Percentiles rank a stretch among this genome's conserved stretches.
Evolutionary conservation across 2,329 filamentous ascomycete genomes (phyloP).

Genomic region (Annulohypoxylon truncatum): DNA sequence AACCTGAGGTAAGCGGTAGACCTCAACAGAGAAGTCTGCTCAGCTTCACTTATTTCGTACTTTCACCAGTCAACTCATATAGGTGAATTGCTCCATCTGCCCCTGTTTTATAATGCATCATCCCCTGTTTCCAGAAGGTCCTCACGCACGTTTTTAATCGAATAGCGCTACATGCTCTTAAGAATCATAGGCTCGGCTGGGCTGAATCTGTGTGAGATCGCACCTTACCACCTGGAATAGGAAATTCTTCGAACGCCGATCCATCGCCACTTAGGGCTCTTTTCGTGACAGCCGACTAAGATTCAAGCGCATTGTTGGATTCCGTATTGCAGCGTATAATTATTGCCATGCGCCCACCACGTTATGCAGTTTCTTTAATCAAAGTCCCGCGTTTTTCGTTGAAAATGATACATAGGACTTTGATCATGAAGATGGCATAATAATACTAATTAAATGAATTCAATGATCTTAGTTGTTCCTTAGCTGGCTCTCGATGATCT

Average conservation of each 20-base stretch:
- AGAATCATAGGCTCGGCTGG: slow-evolving; percentile 3
- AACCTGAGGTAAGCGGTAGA: slow-evolving; percentile 9
- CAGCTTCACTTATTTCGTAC: slow-evolving; percentile 5
- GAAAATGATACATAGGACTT: not conserved
- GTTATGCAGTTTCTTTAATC: not conserved
- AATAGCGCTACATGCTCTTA: not conserved
- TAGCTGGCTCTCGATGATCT: not conserved
- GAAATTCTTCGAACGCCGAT: slow-evolving; percentile 19
- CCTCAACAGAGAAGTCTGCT: slow-evolving; percentile 14
- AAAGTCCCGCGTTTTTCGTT: not conserved
- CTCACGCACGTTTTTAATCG: not conserved
- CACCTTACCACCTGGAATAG: slow-evolving; percentile 25
- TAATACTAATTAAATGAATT: not conserved
- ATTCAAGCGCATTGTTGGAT: not conserved
- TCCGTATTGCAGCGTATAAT: slow-evolving; percentile 3
- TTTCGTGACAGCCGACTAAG: not conserved
- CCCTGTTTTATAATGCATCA: slow-evolving; percentile 8
- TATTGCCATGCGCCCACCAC: slow-evolving; percentile 3
- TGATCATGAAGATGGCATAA: not conserved
- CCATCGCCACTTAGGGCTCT: not conserved
- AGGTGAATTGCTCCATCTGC: not conserved
- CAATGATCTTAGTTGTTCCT: too few relatives aligned
- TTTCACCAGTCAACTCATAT: not conserved
- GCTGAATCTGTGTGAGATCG: slow-evolving; percentile 21
- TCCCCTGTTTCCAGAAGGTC: slow-evolving; percentile 1